Evolutionary conservation across 176 grass and related monocot species (phyloP), one percentile per base, ranked within the genome.

Genomic region (Raddia guianensis): DNA sequence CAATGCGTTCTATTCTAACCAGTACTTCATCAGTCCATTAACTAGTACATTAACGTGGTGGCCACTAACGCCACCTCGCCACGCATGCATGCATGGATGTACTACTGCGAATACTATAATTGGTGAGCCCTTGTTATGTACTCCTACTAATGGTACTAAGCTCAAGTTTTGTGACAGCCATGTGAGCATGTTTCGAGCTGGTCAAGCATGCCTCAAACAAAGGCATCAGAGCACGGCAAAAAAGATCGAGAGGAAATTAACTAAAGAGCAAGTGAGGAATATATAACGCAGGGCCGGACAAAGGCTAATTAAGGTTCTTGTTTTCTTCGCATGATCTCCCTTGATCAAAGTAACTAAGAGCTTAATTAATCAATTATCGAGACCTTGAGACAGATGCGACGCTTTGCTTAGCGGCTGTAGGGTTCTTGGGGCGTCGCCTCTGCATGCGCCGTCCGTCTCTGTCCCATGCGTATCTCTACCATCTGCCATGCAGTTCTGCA

Each of bases 361-460:
- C 18, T 19, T 10, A 37, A 16, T 19, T 10, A 37, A 16, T 57
- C 18, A 55, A 69, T 10, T 5, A 5, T 40, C 4, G 37, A 40
- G 37, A 40, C 37, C 37, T 57, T 14, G 50, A 59, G 27, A 73
- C 76, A 66, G 10, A 55, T 3, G 70, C 3, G 63, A 81, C 49
- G 14, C 32, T 16, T 1, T 82, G 56, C 73, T 56, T 87, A 70
- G 46, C 2, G 49, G 37, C 1, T 87, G 79, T 64, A 82, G 85
- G 54, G 78, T 63, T 81, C 63, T 46, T 70, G 53, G 42, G 11
- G 55, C 40, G 13, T 56, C n/a, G 6, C 12, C 2, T 76, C 42
- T 19, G 18, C 19, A 61, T 19, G 18, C 19, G 69, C 1, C 10
- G 12, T 52, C 67, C 20, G 55, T n/a, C 37, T 16, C 16, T 85